Percentiles rank a stretch among this genome's conserved stretches.
Conservation (phyloP, 768 basidiomycete genomes). For the Dacryopinax spathularia region DNA sequence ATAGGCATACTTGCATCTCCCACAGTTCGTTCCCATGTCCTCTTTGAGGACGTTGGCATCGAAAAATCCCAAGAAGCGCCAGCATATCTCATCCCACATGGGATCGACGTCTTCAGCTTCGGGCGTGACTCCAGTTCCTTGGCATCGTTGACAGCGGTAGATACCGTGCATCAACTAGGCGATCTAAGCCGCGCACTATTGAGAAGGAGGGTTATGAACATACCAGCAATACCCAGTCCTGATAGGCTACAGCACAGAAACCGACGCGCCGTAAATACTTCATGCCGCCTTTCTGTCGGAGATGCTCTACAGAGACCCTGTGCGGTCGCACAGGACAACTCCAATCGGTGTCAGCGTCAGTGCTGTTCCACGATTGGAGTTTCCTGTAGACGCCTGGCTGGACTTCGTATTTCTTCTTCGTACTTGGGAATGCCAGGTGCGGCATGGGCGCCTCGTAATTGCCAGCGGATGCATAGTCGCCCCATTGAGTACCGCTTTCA, state of each 20-base stretch:
- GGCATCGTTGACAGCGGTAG: background rate
- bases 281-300: background rate
- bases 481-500: background rate
- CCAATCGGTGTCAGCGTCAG: background rate
- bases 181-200: background rate
- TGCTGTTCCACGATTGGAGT: no score
- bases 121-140: background rate
- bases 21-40: background rate
- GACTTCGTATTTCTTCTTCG: background rate
- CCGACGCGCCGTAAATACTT: background rate
- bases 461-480: background rate
- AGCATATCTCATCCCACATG: background rate
- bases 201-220: background rate
- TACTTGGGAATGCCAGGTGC: background rate
- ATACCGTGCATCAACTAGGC: background rate
- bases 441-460: background rate
- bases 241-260: background rate
- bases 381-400: background rate
- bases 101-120: background rate
- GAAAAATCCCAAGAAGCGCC: background rate
- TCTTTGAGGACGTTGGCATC: background rate
- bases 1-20: background rate
- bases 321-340: background rate
- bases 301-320: background rate
- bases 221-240: background rate